Conservation (phyloP, 305 asterid species). For the Fraxinus sp. region DNA sequence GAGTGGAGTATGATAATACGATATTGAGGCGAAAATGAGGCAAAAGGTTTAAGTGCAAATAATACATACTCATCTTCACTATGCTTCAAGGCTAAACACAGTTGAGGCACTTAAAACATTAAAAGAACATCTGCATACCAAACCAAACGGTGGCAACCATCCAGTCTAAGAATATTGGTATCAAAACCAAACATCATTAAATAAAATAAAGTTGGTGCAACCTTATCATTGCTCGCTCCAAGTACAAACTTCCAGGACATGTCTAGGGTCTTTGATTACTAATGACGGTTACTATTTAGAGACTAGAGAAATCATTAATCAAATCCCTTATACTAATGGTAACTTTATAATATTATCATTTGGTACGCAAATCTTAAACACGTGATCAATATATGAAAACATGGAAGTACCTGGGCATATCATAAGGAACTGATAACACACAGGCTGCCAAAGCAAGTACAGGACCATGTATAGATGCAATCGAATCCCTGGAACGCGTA, state of each 20-base stretch:
- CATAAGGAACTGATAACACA: constrained; percentile 91
- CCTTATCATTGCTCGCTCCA: not conserved
- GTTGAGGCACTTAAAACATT: not conserved
- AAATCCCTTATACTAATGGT: constrained; percentile 6
- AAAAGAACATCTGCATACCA: not conserved
- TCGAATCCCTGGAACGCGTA: constrained; percentile 52
- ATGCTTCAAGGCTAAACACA: not conserved
- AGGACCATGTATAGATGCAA: constrained; percentile 87
- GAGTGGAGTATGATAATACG: not conserved
- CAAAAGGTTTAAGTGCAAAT: not conserved
- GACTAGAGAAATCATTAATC: not conserved
- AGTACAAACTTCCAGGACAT: constrained; percentile 5
- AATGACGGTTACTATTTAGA: not conserved
- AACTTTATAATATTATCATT: constrained; percentile 1
- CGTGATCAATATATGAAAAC: constrained; percentile 20
- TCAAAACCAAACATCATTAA: not conserved
- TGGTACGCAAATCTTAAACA: constrained; percentile 7
- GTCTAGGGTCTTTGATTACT: not conserved
- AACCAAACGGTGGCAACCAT: not conserved
- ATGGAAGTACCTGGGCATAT: constrained; percentile 84
- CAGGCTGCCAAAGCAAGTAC: constrained; percentile 97
- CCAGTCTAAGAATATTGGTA: not conserved
- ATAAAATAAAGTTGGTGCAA: not conserved
- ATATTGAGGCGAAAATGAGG: not conserved
- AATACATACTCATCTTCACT: not conserved